Percentiles rank a stretch among this genome's conserved stretches.
These are phyloP conservation scores for Apiospora arundinis DNA, from an alignment of 2,329 filamentous ascomycete species.

Conservation along the genomic window DNA sequence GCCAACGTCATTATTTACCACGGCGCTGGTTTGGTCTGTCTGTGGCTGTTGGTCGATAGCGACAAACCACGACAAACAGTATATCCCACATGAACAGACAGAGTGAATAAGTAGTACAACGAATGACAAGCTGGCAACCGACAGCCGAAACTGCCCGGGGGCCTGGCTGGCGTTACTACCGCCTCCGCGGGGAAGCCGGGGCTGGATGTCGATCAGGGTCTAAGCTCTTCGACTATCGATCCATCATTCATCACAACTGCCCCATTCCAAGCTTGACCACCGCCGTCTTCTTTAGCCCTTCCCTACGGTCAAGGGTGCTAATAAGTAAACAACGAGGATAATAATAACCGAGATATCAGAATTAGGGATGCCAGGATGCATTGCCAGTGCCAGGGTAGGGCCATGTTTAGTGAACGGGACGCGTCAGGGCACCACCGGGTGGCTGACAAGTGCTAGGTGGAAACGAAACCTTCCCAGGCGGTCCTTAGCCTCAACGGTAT, in stretches of 20 bases:
- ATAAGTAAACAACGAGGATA: neutral
- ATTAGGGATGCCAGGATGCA: too few species aligned
- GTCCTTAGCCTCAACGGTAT: neutral
- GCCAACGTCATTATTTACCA: conserved; percentile 1
- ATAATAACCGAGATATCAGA: neutral
- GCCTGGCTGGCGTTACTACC: neutral
- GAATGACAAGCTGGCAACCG: neutral
- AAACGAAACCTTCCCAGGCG: neutral
- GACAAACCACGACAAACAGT: neutral
- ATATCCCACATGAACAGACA: neutral
- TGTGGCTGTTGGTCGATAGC: neutral
- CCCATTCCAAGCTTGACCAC: neutral
- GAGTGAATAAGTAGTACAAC: neutral
- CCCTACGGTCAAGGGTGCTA: neutral
- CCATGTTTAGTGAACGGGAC: neutral
- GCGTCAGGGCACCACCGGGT: neutral
- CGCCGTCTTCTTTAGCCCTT: neutral
- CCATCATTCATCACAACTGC: neutral
- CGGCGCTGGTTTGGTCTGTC: neutral
- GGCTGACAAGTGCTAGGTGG: neutral
- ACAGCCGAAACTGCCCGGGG: neutral
- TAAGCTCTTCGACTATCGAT: neutral
- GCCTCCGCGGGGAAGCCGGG: neutral
- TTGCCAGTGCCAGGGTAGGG: neutral
- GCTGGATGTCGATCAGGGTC: conserved; percentile 1